Percentiles rank a stretch among this genome's conserved stretches.
These are phyloP conservation scores for Prunus yedoensis DNA, from an alignment of 331 rosid species.

Conservation along the genomic window DNA sequence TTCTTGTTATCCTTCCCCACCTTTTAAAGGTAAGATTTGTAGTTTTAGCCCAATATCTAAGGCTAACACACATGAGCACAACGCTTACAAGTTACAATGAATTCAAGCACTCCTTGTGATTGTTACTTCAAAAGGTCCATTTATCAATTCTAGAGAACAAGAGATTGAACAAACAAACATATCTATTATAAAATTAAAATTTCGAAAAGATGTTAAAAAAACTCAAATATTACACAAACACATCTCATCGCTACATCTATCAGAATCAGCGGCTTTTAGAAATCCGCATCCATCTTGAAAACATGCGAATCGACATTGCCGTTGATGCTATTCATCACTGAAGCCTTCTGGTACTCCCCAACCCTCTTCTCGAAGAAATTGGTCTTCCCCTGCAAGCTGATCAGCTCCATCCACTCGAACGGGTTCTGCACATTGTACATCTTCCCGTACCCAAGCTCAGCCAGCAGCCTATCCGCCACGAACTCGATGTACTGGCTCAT, in stretches of 20 bases:
- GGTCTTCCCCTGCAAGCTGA: conserved; percentile 76
- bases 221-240: not conserved
- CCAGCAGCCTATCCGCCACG: conserved; percentile 65
- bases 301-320: conserved; percentile 51
- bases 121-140: not conserved
- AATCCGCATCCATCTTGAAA: conserved; percentile 69
- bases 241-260: not conserved
- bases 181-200: not conserved
- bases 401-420: conserved; percentile 89
- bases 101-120: not conserved
- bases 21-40: not conserved
- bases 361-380: conserved; percentile 82
- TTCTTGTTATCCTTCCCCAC: not conserved
- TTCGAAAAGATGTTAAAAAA: not conserved
- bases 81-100: not conserved
- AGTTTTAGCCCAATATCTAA: not conserved
- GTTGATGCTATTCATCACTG: conserved; percentile 64
- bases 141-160: not conserved
- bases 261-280: conserved; percentile 16
- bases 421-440: conserved; percentile 57
- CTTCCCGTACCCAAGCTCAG: conserved; percentile 53
- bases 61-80: not conserved
- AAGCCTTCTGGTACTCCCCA: conserved; percentile 74
- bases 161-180: not conserved
- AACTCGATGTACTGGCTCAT: conserved; percentile 78